phyloP scores from a whole-genome alignment of 352 stramenopile genomes.

The Peronospora belbahrii region DNA sequence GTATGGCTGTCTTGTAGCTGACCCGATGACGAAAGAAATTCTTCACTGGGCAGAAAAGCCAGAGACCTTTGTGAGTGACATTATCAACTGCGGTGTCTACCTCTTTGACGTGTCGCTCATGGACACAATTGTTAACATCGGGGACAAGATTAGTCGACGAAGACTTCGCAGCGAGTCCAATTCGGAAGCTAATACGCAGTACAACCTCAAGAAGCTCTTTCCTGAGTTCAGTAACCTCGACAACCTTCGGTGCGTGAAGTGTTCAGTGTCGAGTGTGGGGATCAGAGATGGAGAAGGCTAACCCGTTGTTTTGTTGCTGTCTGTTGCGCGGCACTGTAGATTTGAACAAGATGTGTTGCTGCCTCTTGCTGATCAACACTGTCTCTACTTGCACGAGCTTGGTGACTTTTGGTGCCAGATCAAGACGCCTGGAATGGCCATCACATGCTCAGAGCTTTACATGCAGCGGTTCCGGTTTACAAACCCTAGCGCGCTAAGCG shows the following conservation, averaged over 20 bases:
- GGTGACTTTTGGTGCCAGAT: slow-evolving; percentile 89
- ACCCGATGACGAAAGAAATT: slow-evolving; percentile 72
- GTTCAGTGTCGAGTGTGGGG: background rate
- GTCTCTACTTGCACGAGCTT: slow-evolving; percentile 72
- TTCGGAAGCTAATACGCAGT: slow-evolving; percentile 57
- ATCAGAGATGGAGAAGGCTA: slow-evolving; percentile 1
- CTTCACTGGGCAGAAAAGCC: slow-evolving; percentile 87
- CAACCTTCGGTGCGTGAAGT: slow-evolving; percentile 52
- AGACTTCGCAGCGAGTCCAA: slow-evolving; percentile 68
- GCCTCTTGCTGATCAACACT: slow-evolving; percentile 66
- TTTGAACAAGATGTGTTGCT: slow-evolving; percentile 82
- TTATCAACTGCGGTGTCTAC: slow-evolving; percentile 89
- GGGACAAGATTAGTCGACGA: slow-evolving; percentile 74
- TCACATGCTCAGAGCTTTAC: slow-evolving; percentile 87
- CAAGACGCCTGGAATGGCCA: slow-evolving; percentile 85
- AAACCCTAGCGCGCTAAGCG: slow-evolving; percentile 73
- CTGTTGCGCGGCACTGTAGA: slow-evolving; percentile 24
- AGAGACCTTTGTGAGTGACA: slow-evolving; percentile 86
- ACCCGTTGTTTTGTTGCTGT: slow-evolving; percentile 1
- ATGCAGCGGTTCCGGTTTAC: slow-evolving; percentile 88
- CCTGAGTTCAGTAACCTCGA: slow-evolving; percentile 82
- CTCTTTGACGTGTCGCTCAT: slow-evolving; percentile 79
- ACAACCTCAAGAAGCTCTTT: slow-evolving; percentile 84
- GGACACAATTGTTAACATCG: slow-evolving; percentile 66
- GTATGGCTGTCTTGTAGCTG: slow-evolving; percentile 80